These are phyloP conservation scores for Letharia lupina DNA, from an alignment of 495 filamentous ascomycete species.

Conservation along the genomic window DNA sequence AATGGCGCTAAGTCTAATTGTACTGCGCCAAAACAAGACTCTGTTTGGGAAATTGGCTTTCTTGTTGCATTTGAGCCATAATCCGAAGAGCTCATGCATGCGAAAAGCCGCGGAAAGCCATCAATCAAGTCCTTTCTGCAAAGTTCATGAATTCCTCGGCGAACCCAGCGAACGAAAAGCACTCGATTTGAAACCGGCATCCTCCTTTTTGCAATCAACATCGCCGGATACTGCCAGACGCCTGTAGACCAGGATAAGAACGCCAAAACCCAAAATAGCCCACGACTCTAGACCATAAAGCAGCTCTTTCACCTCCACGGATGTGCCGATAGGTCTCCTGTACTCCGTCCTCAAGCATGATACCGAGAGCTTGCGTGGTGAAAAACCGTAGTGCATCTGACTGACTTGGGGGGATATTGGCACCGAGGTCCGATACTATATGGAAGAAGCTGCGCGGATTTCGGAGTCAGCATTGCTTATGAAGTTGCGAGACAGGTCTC, in stretches of 20 bases:
- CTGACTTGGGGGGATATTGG: background rate
- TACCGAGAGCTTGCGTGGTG: background rate
- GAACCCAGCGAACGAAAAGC: background rate
- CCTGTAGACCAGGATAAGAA: background rate
- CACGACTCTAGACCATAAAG: background rate
- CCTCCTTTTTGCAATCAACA: background rate
- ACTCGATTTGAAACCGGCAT: background rate
- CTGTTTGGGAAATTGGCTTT: too few species aligned
- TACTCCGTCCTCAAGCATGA: conserved; percentile 3
- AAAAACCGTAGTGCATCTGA: background rate
- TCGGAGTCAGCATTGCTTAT: background rate
- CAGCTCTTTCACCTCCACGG: background rate
- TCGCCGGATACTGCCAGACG: background rate
- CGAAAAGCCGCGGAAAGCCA: too few species aligned
- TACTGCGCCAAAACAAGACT: too few species aligned
- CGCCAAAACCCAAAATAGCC: background rate
- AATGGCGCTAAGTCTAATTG: too few species aligned
- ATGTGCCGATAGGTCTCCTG: background rate
- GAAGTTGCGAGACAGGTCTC: too few species aligned
- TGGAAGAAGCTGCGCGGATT: background rate
- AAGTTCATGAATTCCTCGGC: background rate
- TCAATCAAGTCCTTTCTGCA: background rate
- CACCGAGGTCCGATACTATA: background rate
- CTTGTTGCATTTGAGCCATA: too few species aligned
- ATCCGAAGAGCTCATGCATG: too few species aligned